Percentiles rank a stretch among this genome's conserved stretches.
These are phyloP conservation scores for Trametes pubescens DNA, from an alignment of 1,284 basidiomycete genomes.

Conservation along the genomic window DNA sequence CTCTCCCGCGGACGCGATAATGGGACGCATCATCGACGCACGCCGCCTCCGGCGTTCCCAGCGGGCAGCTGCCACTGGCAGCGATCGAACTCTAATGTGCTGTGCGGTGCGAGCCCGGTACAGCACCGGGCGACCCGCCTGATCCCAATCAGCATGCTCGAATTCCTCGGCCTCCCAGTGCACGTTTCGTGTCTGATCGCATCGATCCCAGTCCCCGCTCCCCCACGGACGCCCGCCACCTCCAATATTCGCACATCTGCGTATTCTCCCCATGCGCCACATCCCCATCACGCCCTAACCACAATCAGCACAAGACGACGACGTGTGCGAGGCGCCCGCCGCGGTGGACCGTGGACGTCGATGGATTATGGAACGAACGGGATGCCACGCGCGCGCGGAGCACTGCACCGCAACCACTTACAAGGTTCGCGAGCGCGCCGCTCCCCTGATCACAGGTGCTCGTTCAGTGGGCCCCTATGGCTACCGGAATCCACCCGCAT, in stretches of 20 bases:
- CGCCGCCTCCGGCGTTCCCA: background rate
- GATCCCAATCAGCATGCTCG: conserved; percentile 21
- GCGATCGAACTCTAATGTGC: conserved; percentile 25
- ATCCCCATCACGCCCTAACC: conserved; percentile 5
- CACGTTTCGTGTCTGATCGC: conserved; percentile 15
- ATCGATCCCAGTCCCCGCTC: conserved; percentile 3
- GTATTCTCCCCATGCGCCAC: background rate
- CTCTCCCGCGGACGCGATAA: conserved; percentile 1
- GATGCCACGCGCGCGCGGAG: background rate
- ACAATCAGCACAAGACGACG: background rate
- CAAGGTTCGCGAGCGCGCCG: conserved; percentile 13
- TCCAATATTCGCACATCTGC: background rate
- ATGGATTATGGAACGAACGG: conserved; percentile 13
- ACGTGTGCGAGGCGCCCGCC: background rate
- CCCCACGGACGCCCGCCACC: background rate
- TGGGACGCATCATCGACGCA: background rate
- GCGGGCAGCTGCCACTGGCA: conserved; percentile 9
- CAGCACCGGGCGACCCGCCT: conserved; percentile 16
- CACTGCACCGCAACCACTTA: conserved; percentile 25
- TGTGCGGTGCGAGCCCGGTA: conserved; percentile 12
- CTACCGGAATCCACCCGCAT: background rate
- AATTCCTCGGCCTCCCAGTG: conserved; percentile 12
- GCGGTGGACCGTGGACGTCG: background rate
- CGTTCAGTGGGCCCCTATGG: background rate
- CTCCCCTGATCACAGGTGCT: background rate